Base-by-base conservation (phyloP, 495 filamentous ascomycete genomes). In the Daldinia concentrica region DNA sequence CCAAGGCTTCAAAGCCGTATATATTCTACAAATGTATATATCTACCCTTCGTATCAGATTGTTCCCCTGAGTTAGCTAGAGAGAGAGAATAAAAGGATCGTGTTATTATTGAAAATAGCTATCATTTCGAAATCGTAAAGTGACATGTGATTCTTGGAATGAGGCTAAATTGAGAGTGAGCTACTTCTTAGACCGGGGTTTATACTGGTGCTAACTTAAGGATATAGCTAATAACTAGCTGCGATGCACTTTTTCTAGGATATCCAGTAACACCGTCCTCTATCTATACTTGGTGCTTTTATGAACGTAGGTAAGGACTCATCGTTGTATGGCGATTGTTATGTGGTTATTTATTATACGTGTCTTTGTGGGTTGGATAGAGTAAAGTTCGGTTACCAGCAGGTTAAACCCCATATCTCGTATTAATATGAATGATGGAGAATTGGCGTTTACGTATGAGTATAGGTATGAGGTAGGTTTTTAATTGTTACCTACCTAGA, bases 1-100 rank as follows among this genome's bases (percentile, higher is more conserved):
- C 54, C 43, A 39, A 56, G 64, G 64, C 57, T 66, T 71, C 51
- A 26, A 24, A 32, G 62, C 60, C 69, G 69, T 68, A 72, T 58
- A 72, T 72, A 64, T 62, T 50, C 60, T 29, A 56, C 69, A 61
- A 22, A 57, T 72, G 69, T 72, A 72, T 57, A 72, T 72, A 72
- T 64, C 64, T 72, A 72, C 50, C 64, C 60, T 68, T 68, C 64
- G 34, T 64, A 45, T 57, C 69, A 72, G 64, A 72, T 55, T 72
- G 69, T 64, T 68, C 54, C 69, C 64, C 55, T 45, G 37, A 72
- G 36, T 67, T 72, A 64, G 69, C 64, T 62, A 55, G 52, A 68
- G 60, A 64, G 60, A 68, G 69, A 72, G 56, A 68, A 68, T 61
- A 68, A 72, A 72, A 68, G 64, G 61, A 68, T 36, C 32, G 39